A percentile compares a stretch with the other conserved stretches of the same genome.
Conservation (phyloP, 2,329 filamentous ascomycete species). For the Dactylellina sp. region DNA sequence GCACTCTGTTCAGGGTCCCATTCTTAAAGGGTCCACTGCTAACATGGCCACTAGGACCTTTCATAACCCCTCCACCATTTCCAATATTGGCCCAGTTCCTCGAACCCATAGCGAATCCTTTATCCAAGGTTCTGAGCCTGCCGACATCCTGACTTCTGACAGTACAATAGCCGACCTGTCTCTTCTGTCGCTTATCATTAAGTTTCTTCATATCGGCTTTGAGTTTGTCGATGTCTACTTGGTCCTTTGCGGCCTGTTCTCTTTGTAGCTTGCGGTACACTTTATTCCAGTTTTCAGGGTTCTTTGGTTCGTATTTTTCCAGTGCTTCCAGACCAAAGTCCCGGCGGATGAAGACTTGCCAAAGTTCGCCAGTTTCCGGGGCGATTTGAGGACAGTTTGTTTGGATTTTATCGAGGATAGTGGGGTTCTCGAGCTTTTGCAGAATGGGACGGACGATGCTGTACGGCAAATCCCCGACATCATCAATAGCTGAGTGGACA, state of each 20-base stretch:
- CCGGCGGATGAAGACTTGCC: constrained; percentile 80
- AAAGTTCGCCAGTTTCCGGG: constrained; percentile 77
- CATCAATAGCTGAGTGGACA: constrained; percentile 69
- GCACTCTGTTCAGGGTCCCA: constrained; percentile 34
- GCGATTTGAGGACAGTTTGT: constrained; percentile 79
- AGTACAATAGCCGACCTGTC: constrained; percentile 28
- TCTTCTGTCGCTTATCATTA: constrained; percentile 29
- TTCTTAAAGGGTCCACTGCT: constrained; percentile 35
- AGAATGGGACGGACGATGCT: constrained; percentile 76
- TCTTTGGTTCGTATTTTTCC: constrained; percentile 73
- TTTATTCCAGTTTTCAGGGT: constrained; percentile 79
- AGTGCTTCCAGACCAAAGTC: constrained; percentile 77
- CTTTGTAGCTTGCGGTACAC: constrained; percentile 71
- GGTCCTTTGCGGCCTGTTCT: constrained; percentile 58
- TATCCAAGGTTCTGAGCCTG: constrained; percentile 30
- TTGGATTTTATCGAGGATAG: constrained; percentile 81
- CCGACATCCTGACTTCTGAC: constrained; percentile 22
- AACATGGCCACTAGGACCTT: background rate
- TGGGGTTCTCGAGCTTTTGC: constrained; percentile 75
- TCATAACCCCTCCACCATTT: background rate
- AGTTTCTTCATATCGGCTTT: constrained; percentile 31
- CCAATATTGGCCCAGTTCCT: background rate
- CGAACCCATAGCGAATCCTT: background rate
- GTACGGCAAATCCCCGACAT: constrained; percentile 79
- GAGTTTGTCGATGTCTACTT: constrained; percentile 31